Percentiles rank a stretch among this genome's conserved stretches.
These are phyloP conservation scores for Lumnitzera racemosa DNA, from an alignment of 345 rosid species.

Conservation along the genomic window DNA sequence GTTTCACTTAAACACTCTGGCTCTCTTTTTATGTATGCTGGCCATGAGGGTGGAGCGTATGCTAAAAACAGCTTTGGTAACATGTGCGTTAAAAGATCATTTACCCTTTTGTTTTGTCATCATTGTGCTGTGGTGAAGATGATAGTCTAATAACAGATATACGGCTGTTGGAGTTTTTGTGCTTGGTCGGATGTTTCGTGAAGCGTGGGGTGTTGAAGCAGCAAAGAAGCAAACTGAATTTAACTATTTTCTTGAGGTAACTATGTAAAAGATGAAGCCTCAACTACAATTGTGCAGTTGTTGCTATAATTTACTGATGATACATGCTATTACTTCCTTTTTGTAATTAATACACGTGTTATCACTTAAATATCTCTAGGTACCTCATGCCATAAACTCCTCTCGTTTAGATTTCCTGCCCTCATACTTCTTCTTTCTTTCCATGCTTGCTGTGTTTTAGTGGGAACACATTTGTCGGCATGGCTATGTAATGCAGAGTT, in stretches of 20 bases:
- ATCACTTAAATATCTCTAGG: no score
- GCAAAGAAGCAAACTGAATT: conserved; percentile 61
- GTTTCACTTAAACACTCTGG: conserved; percentile 97
- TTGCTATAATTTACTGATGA: no score
- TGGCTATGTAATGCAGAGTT: no score
- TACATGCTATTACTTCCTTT: no score
- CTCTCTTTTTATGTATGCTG: conserved; percentile 97
- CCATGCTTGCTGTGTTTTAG: no score
- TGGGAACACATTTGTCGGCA: no score
- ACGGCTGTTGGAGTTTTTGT: conserved; percentile 98
- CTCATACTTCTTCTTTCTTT: no score
- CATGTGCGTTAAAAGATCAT: conserved; percentile 40
- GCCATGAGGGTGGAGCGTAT: conserved; percentile 89
- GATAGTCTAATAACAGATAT: conserved; percentile 38
- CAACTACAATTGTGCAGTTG: no score
- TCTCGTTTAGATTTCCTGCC: no score
- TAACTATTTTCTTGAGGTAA: conserved; percentile 88
- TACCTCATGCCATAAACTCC: no score
- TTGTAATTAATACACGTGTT: no score
- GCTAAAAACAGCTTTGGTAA: conserved; percentile 99
- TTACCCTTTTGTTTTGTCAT: not conserved
- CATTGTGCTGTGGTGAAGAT: not conserved
- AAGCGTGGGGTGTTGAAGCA: conserved; percentile 86
- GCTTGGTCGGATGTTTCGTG: conserved; percentile 75
- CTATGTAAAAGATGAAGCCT: not conserved